A percentile compares a stretch with the other conserved stretches of the same genome.
Evolutionary conservation across 2,329 filamentous ascomycete genomes (phyloP).

Genomic region (Arthrinium phaeospermum): DNA sequence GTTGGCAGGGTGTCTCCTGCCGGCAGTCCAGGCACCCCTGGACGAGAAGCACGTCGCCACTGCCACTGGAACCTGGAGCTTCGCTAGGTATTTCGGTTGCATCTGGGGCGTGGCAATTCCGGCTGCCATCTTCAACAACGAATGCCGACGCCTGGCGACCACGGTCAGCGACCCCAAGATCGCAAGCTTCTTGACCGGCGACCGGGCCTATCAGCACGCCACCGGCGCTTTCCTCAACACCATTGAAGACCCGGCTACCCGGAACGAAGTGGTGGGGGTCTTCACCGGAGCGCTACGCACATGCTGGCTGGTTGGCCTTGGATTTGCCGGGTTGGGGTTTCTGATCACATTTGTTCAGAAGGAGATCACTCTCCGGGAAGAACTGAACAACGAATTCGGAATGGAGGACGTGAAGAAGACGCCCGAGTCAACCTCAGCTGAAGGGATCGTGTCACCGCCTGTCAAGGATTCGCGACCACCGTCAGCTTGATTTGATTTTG

Average conservation of each 20-base stretch:
- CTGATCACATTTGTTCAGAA: slow-evolving; percentile 22
- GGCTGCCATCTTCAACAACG: slow-evolving; percentile 39
- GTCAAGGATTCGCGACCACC: background rate
- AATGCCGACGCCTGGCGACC: slow-evolving; percentile 4
- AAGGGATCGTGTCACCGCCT: background rate
- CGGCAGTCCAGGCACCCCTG: slow-evolving; percentile 11
- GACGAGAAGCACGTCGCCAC: slow-evolving; percentile 17
- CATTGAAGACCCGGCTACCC: background rate
- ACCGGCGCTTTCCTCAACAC: slow-evolving; percentile 2
- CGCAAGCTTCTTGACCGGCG: background rate
- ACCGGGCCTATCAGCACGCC: slow-evolving; percentile 7
- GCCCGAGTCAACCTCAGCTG: background rate
- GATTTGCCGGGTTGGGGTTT: slow-evolving; percentile 25
- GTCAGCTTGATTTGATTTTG: background rate
- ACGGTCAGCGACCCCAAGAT: background rate
- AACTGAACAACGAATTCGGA: slow-evolving; percentile 29
- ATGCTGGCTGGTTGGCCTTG: slow-evolving; percentile 28
- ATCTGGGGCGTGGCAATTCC: slow-evolving; percentile 47
- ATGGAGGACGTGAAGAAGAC: slow-evolving; percentile 16
- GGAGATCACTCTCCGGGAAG: slow-evolving; percentile 25
- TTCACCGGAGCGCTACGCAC: slow-evolving; percentile 20
- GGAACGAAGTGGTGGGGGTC: background rate
- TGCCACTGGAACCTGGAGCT: slow-evolving; percentile 39
- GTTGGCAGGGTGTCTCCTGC: slow-evolving; percentile 4
- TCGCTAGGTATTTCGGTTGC: slow-evolving; percentile 45